Evolutionary conservation across 345 rosid species (phyloP), one percentile per base, ranked within the genome.

Genomic region (Sonneratia alba): DNA sequence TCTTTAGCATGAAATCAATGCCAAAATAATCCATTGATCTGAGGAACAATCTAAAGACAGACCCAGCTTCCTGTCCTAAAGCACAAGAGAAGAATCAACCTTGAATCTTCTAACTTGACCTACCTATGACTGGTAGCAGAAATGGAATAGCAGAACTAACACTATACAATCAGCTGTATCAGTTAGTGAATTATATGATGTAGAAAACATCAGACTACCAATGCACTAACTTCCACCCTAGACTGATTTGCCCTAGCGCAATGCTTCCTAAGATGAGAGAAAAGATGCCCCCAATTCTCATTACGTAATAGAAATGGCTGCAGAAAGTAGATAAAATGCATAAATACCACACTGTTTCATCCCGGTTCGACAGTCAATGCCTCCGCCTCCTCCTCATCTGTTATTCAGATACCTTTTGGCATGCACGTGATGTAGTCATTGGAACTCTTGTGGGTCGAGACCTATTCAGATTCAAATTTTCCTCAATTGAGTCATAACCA

Each of bases 311-410:
- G n/a, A 57, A 7, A 57, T n/a, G 34, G 22, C 34, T n/a, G 63
- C 32, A 24, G 63, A 57, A 57, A 57, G 1, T n/a, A 34, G 34
- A 57, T 7, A 10, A 57, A 3, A 57, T n/a, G 63, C 11, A n/a
- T 24, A 57, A 57, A 57, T 57, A 57, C 63, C 63, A 24, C 9
- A 4, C 13, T 2, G n/a, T 0, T 51, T 51, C 57, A 51, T 51
- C 57, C 57, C 13, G 57, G 57, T 51, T 51, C 4, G 11, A 56
- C 81, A 63, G 76, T 79, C 91, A 79, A 51, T 77, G 83, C 75
- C 80, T 77, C 74, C 65, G 74, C 36, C 68, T 86, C 80, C 87
- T 84, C 82, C 88, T 86, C 32, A 79, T 38, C 74, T 67, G 12
- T 77, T 77, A 74, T 81, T 71, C 36, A 84, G 69, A 56, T 82